Evolutionary conservation across 495 filamentous ascomycete genomes (phyloP), one percentile per base, ranked within the genome.

Genomic region (Penicillium turbatum): DNA sequence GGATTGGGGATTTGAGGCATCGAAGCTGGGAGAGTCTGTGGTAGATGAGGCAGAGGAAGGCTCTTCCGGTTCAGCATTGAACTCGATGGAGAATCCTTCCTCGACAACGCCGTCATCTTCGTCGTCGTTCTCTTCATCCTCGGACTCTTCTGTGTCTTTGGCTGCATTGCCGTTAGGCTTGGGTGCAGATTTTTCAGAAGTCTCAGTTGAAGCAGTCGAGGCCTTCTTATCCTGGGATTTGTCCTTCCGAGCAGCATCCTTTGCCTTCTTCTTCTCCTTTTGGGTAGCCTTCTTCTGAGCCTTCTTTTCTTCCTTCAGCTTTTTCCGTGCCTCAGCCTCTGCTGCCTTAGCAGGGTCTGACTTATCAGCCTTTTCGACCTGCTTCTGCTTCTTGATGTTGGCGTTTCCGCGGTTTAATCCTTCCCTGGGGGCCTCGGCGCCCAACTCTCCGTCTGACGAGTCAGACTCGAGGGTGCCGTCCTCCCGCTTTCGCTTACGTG

Each of bases 401-500:
- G 60, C 53, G 39, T 66, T 62, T 41, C 63, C 68, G 38, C 72
- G 61, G 40, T 64, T 75, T 39, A 77, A 37, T 12, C 73, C 70
- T 53, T 78, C 74, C 40, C 59, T 68, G 32, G 74, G 74, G 8
- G 52, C 31, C 41, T 77, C 74, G 9, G 74, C 73, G 54, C 72
- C 72, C 15, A 77, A 37, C 37, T 80, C 74, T 51, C 67, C 72
- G 47, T 74, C 74, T 13, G 73, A 60, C 38, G 72, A 75, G 51
- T 74, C 68, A 39, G 55, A 48, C 31, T 68, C 57, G 48, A 74
- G 57, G 34, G 71, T 70, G 6, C 79, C 77, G 54, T 79, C 78
- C 52, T 79, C 79, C 11, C 78, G 71, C 61, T 84, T 85, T 48
- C 88, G 81, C 71, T 92, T 92, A 54, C 81, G 75, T 29, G 85